These are phyloP conservation scores for Xylaria sp. DNA, from an alignment of 2,329 filamentous ascomycete species.

Conservation along the genomic window DNA sequence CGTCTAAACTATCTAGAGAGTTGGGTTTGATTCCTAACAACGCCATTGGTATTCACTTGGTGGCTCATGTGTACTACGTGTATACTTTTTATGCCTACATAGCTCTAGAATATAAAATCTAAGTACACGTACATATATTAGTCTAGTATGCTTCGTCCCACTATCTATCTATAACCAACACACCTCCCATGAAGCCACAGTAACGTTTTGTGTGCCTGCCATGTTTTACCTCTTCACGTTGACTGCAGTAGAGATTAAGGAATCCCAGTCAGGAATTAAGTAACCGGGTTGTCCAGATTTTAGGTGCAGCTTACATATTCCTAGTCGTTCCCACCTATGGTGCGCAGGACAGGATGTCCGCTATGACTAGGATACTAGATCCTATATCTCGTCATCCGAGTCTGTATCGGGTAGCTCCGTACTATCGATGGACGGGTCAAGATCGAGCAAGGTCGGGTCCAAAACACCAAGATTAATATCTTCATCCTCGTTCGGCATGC, in stretches of 20 bases:
- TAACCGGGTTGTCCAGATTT: too few species aligned
- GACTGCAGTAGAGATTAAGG: background rate
- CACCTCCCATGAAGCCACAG: background rate
- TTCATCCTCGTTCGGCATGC: slow-evolving; percentile 1
- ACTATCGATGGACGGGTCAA: too few species aligned
- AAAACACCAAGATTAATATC: background rate
- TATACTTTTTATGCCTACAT: too few species aligned
- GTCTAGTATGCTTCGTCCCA: background rate
- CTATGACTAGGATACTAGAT: background rate
- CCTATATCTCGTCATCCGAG: slow-evolving; percentile 8
- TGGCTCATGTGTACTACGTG: too few species aligned
- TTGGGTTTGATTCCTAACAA: too few species aligned
- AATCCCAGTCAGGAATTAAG: background rate
- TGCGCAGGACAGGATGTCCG: background rate
- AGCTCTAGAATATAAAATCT: too few species aligned
- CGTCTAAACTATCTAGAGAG: too few species aligned
- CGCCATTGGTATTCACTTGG: too few species aligned
- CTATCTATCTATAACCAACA: background rate
- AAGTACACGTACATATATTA: too few species aligned
- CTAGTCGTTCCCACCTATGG: background rate
- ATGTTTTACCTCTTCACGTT: background rate
- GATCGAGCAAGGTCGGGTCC: background rate
- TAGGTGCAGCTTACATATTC: background rate
- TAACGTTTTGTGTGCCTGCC: background rate
- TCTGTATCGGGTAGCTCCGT: background rate